phyloP scores from a whole-genome alignment of 805 yeast species.

The Saccharomyces mikatae region DNA sequence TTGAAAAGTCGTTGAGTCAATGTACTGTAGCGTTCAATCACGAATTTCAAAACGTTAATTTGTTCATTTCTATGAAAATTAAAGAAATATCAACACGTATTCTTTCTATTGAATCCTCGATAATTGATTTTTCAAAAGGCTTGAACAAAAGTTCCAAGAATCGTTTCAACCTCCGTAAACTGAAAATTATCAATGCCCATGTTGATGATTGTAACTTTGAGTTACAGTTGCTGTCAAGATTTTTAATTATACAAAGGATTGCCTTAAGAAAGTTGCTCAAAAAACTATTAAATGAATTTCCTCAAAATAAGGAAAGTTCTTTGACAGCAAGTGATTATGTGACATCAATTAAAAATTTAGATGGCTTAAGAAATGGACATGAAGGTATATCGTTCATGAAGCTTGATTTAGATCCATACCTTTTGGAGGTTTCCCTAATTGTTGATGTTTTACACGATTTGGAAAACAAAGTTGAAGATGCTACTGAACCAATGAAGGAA shows the following conservation, averaged over 20 bases:
- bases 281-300: constrained; percentile 33
- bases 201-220: constrained; percentile 26
- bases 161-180: neutral
- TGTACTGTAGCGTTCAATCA: constrained; percentile 9
- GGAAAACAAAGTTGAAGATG: constrained; percentile 1
- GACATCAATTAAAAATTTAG: constrained; percentile 8
- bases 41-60: constrained; percentile 22
- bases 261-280: constrained; percentile 55
- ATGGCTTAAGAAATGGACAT: constrained; percentile 25
- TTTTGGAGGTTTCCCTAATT: constrained; percentile 39
- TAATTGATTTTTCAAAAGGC: constrained; percentile 12
- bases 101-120: constrained; percentile 21
- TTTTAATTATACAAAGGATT: constrained; percentile 50
- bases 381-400: constrained; percentile 41
- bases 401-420: constrained; percentile 41
- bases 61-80: constrained; percentile 24
- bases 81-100: constrained; percentile 25
- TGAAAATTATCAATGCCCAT: constrained; percentile 13
- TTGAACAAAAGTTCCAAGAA: constrained; percentile 1
- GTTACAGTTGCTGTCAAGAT: constrained; percentile 47
- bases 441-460: constrained; percentile 32
- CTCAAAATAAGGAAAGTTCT: constrained; percentile 5
- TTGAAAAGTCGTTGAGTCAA: constrained; percentile 2
- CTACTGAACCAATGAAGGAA: neutral
- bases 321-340: constrained; percentile 10